Evolutionary conservation across 768 basidiomycete species (phyloP).

Genomic region (Suillus spraguei): DNA sequence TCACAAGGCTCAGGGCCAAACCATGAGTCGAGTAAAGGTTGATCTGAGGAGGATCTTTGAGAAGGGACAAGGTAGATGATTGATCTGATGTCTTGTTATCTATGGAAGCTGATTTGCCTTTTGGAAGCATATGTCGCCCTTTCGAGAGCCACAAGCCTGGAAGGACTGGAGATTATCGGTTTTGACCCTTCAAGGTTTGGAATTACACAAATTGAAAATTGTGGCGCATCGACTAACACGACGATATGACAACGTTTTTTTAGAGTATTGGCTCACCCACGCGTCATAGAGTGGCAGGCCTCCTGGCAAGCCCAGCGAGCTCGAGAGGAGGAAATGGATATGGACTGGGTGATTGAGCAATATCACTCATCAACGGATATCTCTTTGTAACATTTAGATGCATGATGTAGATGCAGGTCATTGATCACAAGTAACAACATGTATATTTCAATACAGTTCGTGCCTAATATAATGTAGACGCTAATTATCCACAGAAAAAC

Average conservation of each 20-base stretch:
- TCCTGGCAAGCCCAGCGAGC: conserved; percentile 26
- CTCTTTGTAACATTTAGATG: conserved; percentile 13
- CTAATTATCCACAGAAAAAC: neutral
- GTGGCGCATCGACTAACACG: conserved; percentile 3
- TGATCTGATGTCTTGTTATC: neutral
- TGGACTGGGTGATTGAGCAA: conserved; percentile 35
- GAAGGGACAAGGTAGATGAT: conserved; percentile 56
- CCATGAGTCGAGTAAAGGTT: conserved; percentile 90
- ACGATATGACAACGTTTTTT: neutral
- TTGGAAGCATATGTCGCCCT: conserved; percentile 37
- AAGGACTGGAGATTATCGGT: conserved; percentile 41
- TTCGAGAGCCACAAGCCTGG: conserved; percentile 43
- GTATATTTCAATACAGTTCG: conserved; percentile 7
- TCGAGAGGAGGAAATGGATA: conserved; percentile 33
- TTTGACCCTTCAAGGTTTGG: conserved; percentile 37
- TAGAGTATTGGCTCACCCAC: conserved; percentile 40
- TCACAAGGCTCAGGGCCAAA: conserved; percentile 98
- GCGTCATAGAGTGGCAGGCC: conserved; percentile 34
- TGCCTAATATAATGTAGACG: conserved; percentile 3
- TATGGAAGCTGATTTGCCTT: conserved; percentile 6
- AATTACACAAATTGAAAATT: neutral
- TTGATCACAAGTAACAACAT: conserved; percentile 1
- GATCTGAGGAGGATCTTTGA: conserved; percentile 91
- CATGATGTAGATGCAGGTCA: neutral
- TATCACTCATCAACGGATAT: conserved; percentile 30